Evolutionary conservation across 2,329 filamentous ascomycete species (phyloP).

Genomic region (Fonsecaea pugnacius): DNA sequence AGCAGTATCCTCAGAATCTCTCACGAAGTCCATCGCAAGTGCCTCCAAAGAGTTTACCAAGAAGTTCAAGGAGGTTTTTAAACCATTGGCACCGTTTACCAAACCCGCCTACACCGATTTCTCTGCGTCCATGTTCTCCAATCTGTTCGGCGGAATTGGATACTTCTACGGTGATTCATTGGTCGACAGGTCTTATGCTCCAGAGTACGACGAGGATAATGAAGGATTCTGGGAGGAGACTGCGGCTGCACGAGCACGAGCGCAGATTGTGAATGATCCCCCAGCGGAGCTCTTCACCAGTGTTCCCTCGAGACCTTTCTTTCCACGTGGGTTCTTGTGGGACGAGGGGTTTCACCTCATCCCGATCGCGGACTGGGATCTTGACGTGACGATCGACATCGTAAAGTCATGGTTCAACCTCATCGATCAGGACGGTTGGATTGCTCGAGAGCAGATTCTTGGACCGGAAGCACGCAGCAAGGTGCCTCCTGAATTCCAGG

Average conservation of each 20-base stretch:
- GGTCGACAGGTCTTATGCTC: slow-evolving; percentile 87
- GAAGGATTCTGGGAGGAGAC: slow-evolving; percentile 96
- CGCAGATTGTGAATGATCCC: slow-evolving; percentile 72
- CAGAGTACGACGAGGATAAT: slow-evolving; percentile 91
- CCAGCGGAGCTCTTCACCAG: slow-evolving; percentile 89
- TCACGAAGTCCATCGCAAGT: slow-evolving; percentile 71
- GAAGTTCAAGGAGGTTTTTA: slow-evolving; percentile 73
- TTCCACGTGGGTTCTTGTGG: slow-evolving; percentile 95
- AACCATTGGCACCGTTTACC: slow-evolving; percentile 75
- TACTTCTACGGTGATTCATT: slow-evolving; percentile 91
- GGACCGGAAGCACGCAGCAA: slow-evolving; percentile 91
- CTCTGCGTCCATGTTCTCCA: slow-evolving; percentile 89
- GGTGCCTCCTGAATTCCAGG: slow-evolving; percentile 88
- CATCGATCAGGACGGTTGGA: slow-evolving; percentile 98
- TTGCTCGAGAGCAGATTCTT: slow-evolving; percentile 92
- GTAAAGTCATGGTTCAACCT: slow-evolving; percentile 94
- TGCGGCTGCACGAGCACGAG: slow-evolving; percentile 73
- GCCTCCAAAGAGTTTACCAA: slow-evolving; percentile 71
- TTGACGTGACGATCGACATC: slow-evolving; percentile 83
- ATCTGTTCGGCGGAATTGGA: slow-evolving; percentile 88
- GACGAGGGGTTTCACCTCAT: slow-evolving; percentile 96
- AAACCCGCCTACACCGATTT: slow-evolving; percentile 75
- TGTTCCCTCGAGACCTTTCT: slow-evolving; percentile 92
- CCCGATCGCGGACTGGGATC: slow-evolving; percentile 91
- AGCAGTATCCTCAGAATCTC: slow-evolving; percentile 61